Base-by-base conservation (phyloP, 345 rosid genomes). In the Fremontodendron californicum region DNA sequence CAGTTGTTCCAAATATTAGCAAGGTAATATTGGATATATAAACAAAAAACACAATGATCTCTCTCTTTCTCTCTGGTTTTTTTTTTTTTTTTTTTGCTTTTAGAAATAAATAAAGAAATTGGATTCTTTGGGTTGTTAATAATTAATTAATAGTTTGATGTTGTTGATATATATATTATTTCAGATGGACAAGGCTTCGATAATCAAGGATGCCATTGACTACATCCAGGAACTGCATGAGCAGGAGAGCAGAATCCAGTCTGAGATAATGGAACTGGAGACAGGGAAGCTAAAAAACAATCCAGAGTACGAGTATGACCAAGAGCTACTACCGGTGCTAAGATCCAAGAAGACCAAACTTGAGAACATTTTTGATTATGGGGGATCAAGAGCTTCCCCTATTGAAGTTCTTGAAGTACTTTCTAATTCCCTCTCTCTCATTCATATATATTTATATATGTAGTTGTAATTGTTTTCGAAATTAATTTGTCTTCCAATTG, bases 141-240 rank as follows among this genome's bases (percentile, higher is more conserved):
- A 31, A 74, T 16, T 49, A n/a, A n/a, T 3, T 49, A n/a, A n/a
- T 75, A 75, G 31, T 58, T 42, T 8, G 42, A 63, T 63, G 78
- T 29, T 45, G 52, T 27, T 64, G 25, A 13, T 67, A n/a, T n/a
- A n/a, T n/a, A n/a, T n/a, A 9, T 55, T 7, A 23, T 23, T n/a
- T 35, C 77, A 96, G 99, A 96, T 96, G 99, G 99, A 96, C 77
- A 96, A 92, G 87, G 99, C 99, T 18, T 96, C 99, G n/a, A 96
- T 96, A 79, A 86, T 96, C 74, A 96, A 91, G 81, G 99, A 96
- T 40, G 98, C 99, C 6, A 96, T 96, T 19, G 90, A 89, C 58
- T 93, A 96, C 81, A 93, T 96, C 66, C 88, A 93, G 79, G 93
- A 92, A 52, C 75, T 96, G 78, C 99, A 92, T 19, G 89, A 88